Percentiles rank a stretch among this genome's conserved stretches.
Conservation (phyloP, 2,329 filamentous ascomycete species). For the Blastomyces silverae region DNA sequence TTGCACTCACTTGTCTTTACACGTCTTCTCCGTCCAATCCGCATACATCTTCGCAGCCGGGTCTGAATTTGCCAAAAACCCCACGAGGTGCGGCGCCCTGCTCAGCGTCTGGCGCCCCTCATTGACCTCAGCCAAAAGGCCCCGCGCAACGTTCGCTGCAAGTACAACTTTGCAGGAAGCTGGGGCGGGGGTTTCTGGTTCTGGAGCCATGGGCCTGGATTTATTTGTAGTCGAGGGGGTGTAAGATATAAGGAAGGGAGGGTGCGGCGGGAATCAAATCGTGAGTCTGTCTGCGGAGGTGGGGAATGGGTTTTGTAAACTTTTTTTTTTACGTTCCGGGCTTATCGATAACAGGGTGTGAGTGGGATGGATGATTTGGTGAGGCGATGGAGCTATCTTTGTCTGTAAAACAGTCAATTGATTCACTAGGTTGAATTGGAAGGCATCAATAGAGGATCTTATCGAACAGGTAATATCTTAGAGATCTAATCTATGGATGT, state of each 20-base stretch:
- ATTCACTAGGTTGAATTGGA: background rate
- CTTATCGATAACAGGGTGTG: slow-evolving; percentile 12
- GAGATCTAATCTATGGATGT: background rate
- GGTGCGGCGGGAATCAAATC: background rate
- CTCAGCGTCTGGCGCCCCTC: slow-evolving; percentile 66
- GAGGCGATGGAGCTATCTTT: background rate
- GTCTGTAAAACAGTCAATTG: background rate
- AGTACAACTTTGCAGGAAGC: slow-evolving; percentile 83
- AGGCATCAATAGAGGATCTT: background rate
- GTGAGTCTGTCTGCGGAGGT: background rate
- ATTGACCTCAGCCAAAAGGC: slow-evolving; percentile 68
- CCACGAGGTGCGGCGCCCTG: slow-evolving; percentile 71
- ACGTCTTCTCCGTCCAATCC: slow-evolving; percentile 95
- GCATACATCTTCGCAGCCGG: slow-evolving; percentile 89
- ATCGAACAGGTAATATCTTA: background rate
- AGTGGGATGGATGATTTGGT: background rate
- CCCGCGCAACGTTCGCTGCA: slow-evolving; percentile 78
- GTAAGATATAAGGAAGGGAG: background rate
- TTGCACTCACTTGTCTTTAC: slow-evolving; percentile 78
- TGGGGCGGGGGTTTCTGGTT: slow-evolving; percentile 27
- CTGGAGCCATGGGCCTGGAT: slow-evolving; percentile 28
- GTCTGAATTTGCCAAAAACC: slow-evolving; percentile 87
- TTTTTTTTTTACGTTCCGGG: background rate
- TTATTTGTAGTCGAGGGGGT: background rate
- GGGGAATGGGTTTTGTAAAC: background rate